A percentile compares a stretch with the other conserved stretches of the same genome.
phyloP scores from a whole-genome alignment of 305 asterid species.

The Fraxinus latifolia region DNA sequence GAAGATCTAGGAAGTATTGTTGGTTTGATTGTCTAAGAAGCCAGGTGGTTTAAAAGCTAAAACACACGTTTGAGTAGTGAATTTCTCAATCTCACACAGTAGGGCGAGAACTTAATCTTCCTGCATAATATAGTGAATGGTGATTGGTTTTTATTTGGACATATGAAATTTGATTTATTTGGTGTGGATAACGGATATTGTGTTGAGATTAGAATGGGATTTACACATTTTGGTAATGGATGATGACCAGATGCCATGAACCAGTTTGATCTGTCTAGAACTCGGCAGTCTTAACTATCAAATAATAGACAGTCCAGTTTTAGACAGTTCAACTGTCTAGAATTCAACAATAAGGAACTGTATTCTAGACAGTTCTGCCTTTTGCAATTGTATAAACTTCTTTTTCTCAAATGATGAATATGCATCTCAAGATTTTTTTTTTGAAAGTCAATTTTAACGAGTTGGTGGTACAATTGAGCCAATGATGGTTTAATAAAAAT shows the following conservation, averaged over 20 bases:
- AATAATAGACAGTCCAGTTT: background rate
- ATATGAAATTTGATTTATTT: background rate
- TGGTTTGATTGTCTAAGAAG: background rate
- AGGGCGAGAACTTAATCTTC: background rate
- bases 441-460: background rate
- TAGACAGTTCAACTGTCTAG: background rate
- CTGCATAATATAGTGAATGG: background rate
- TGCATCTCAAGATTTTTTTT: background rate
- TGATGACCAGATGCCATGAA: background rate
- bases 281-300: background rate
- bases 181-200: background rate
- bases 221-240: background rate
- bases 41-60: background rate
- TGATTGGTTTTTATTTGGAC: background rate
- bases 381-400: background rate
- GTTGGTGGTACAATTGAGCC: background rate
- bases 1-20: background rate
- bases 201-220: background rate
- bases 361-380: background rate
- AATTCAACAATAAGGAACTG: background rate
- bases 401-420: background rate
- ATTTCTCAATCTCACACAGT: background rate
- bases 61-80: background rate
- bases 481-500: background rate
- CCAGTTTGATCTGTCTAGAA: background rate